Evolutionary conservation across 495 filamentous ascomycete genomes (phyloP), one percentile per base, ranked within the genome.

Genomic region (Annulohypoxylon nitens): DNA sequence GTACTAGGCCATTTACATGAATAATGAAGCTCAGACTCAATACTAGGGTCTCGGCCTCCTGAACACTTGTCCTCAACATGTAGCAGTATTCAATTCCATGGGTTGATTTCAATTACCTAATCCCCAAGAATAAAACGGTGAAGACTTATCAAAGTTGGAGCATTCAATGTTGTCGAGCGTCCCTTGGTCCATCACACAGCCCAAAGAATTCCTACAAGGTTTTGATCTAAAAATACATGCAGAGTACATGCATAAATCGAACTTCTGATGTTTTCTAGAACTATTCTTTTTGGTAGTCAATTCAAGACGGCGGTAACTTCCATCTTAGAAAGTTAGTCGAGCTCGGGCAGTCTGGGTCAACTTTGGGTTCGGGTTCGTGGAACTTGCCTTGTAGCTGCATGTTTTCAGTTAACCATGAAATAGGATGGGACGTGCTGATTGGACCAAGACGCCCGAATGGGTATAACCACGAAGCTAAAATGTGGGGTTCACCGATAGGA

Each of bases 401-500:
- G 12, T 54, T 33, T 26, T 12, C 25, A 54, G n/a, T 25, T 33
- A 54, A 7, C 23, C 25, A 30, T 16, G 3, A 54, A 25, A 4
- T 33, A 33, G 4, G 12, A 2, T 9, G 3, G 20, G 12, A 4
- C 18, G 4, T 5, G 45, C 47, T 71, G 48, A 69, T 69, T 69
- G 71, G 65, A n/a, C 50, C 10, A n/a, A 16, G 3, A 5, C 26
- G 4, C 66, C 61, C 30, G 37, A 74, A 61, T 57, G 11, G 71
- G 71, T 45, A 65, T 23, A 61, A 43, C 61, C 4, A 10, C 7
- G 30, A 37, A 64, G 20, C 2, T 34, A 43, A 12, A 23, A 47
- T 54, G 61, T 63, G 67, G 66, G 71, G 62, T 48, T 48, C 26
- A 9, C 33, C 50, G 66, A 75, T 70, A 75, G 72, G 72, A 67